Evolutionary conservation across 371 early-diverging fungal species (phyloP), one percentile per base, ranked within the genome.

Genomic region (Circinella umbellata): DNA sequence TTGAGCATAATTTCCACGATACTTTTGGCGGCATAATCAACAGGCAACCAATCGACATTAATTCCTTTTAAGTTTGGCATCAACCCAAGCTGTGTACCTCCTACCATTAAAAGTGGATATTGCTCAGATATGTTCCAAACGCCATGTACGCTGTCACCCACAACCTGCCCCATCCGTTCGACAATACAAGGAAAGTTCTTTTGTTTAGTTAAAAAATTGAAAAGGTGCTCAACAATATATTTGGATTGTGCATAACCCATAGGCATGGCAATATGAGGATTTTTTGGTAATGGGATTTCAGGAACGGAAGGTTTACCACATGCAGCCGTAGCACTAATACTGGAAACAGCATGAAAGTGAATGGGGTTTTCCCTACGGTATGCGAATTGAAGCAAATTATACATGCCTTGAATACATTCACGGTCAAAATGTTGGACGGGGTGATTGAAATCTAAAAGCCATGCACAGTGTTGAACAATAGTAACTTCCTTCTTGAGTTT

Each of bases 191-290:
- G 80, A 14, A 81, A 72, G 20, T 73, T 76, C 67, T 79, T 82
- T 47, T 80, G 59, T 0, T 55, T 51, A 15, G 75, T 69, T n/a
- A 78, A 68, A 47, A 75, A 77, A 15, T 75, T 27, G 4, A 78
- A 67, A 34, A 86, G 66, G 10, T 69, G 72, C 49, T 86, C 84
- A 20, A 75, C 73, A 53, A 86, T 71, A 61, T 77, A 80, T 48
- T 86, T 86, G 37, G 82, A 80, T 9, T 82, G 80, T 11, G 71
- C 77, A 63, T 83, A 86, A 4, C 86, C 86, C 73, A 80, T 80
- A 4, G 81, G 75, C 73, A 79, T 76, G 13, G 76, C 51, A 17
- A 75, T 72, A 53, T 68, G 69, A 18, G 79, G 63, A 47, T 82
- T 73, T 9, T 77, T 37, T 18, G 74, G 76, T 0, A 79, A 49